phyloP scores from a whole-genome alignment of 2,329 filamentous ascomycete species.

The Pyrenochaeta sp. region DNA sequence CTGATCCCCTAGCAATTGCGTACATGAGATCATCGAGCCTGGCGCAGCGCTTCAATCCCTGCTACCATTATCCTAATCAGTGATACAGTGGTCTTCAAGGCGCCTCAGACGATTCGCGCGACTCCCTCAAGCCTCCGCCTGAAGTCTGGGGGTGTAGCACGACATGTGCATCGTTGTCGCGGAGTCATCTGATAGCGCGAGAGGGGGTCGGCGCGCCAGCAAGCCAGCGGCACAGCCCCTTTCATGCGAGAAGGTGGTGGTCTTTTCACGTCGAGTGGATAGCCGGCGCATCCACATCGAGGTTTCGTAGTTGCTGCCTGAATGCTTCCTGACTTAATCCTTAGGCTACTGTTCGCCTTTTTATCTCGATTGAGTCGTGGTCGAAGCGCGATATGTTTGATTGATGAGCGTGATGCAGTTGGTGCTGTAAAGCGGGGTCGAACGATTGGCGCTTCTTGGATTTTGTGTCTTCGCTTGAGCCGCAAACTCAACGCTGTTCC shows the following conservation, averaged over 20 bases:
- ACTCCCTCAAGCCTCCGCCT: not conserved
- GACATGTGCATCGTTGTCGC: slow-evolving; percentile 1
- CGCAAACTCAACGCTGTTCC: too few relatives aligned
- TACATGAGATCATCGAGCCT: not conserved
- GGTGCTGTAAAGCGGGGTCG: too few relatives aligned
- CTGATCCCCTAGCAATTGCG: not conserved
- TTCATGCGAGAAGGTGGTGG: not conserved
- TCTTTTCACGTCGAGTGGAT: not conserved
- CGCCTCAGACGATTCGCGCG: not conserved
- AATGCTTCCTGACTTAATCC: not conserved
- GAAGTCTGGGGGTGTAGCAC: not conserved
- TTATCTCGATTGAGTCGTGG: too few relatives aligned
- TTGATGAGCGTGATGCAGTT: too few relatives aligned
- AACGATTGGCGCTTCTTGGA: too few relatives aligned
- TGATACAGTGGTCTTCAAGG: not conserved
- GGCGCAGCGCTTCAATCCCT: not conserved
- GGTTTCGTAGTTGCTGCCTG: slow-evolving; percentile 1
- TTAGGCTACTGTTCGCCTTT: too few relatives aligned
- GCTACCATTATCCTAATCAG: not conserved
- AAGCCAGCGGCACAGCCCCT: not conserved
- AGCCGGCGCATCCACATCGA: not conserved
- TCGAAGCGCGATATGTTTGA: too few relatives aligned
- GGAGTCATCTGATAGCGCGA: slow-evolving; percentile 12
- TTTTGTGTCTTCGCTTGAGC: too few relatives aligned
- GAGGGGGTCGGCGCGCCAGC: slow-evolving; percentile 1